Base-by-base conservation (phyloP, 2,329 filamentous ascomycete genomes). In the Microdochium bolleyi region DNA sequence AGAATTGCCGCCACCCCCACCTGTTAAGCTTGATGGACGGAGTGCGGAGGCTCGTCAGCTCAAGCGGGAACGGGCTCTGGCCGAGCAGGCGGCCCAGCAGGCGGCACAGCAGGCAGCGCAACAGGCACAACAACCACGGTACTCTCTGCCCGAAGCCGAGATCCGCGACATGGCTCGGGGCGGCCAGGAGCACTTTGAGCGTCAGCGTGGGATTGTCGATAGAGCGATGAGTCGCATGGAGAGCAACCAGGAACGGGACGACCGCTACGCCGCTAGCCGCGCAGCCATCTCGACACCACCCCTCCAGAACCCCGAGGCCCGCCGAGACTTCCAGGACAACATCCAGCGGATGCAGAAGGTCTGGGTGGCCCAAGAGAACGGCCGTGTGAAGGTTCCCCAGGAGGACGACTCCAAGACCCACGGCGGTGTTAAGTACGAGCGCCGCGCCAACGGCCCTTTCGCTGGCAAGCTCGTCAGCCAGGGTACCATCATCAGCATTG, bases 391-490 rank as follows among this genome's bases (percentile, higher is more conserved):
- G 34, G 71, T 66, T 2, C 64, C 69, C 10, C 73, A 50, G 19
- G 55, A 57, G 24, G 64, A 82, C 16, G 77, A 82, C 22, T 74
- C 76, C 52, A 85, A 81, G 65, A 76, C 81, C 16, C 76, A 80
- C 58, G 73, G 73, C 24, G 82, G 81, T 24, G 68, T 84, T 61
- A 84, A 81, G 62, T 86, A 85, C 57, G 80, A 83, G 64, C 76
- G 81, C 52, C 84, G 83, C 67, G 65, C 73, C 30, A 82, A 67
- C 3, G 83, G 83, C 0, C 80, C 81, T 0, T 84, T 85, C 54
- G 71, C 76, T 56, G 82, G 82, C 24, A 83, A 84, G 62, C 74
- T 85, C n/a, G 81, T 83, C 27, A 82, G 79, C 49, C 75, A 80
- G 55, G 79, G 82, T 4, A 77, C 76, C 10, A 80, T 85, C 22